Base-by-base conservation (phyloP, 768 basidiomycete genomes). In the Mycena crocata region DNA sequence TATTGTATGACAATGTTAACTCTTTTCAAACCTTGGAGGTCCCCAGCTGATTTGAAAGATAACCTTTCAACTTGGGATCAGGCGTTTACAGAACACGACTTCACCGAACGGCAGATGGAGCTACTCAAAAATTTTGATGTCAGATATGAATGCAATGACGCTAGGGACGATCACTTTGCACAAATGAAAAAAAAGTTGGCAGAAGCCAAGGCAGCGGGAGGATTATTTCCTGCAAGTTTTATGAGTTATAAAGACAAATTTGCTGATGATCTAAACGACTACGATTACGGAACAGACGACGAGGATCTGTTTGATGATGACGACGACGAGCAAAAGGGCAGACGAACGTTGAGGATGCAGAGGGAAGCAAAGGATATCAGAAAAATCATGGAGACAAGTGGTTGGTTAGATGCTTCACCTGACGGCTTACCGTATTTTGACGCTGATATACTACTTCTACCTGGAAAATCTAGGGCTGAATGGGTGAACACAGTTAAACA, bases 21-120 rank as follows among this genome's bases (percentile, higher is more conserved):
- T 2, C 46, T 81, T 5, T 81, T 80, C 60, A 73, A 75, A 31
- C 80, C 80, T 2, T 79, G 79, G 78, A 63, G 78, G 31, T 66
- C 66, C 19, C 76, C 77, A 0, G 10, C 44, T 2, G 75, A 80
- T 37, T 63, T 81, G 23, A 78, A 78, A 57, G 13, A 19, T 2
- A 24, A 12, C 6, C 28, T 37, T 37, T 30, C 71, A 31, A 62
- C 66, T 46, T 78, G 75, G 74, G 68, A 76, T 66, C 66, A 75
- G 7, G 60, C 70, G 5, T 78, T 75, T 59, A 30, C 14, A 10
- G 15, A 12, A 9, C 35, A 69, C 32, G 26, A 2, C 0, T 75
- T 74, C 48, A 40, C 56, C 19, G 42, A 62, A 17, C 21, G 52
- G 24, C 69, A 72, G 13, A 5, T 13, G 5, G 5, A 70, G 32